Evolutionary conservation across 805 yeast species (phyloP), one percentile per base, ranked within the genome.

Genomic region (Wickerhamiella australiensis): DNA sequence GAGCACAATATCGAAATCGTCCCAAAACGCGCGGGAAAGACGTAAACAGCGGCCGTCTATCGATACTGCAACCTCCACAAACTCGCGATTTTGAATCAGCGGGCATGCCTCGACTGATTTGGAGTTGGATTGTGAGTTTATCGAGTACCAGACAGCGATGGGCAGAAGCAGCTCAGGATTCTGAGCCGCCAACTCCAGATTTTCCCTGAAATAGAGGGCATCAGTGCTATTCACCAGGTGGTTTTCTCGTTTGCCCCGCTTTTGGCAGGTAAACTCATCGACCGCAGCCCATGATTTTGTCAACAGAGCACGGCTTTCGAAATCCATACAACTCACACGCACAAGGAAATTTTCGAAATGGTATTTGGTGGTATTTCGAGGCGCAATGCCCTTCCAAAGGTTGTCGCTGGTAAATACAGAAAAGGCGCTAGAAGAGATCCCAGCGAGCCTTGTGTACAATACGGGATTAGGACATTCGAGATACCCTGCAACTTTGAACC

Each of bases 1-100:
- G n/a, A 22, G 41, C 21, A 45, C 47, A 9, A 45, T 45, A 2
- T 35, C 47, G 8, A 31, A 36, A 22, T 45, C 47, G 15, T 45
- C 47, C 27, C 47, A 45, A 23, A 45, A 35, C 1, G 6, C 15
- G 26, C 40, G 47, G 41, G 41, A 26, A 6, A 23, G 47, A 12
- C 40, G 40, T 8, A 45, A 26, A n/a, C 29, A 33, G 5, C 22
- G 23, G 7, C 47, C 47, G 11, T 35, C 40, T 3, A 45, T 33
- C 2, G 23, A 5, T 12, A 45, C 47, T n/a, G 47, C 47, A 3
- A 35, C 22, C 13, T 25, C 31, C 31, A 35, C 29, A 23, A 45
- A 45, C 23, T 33, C 47, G 27, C 47, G 47, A 12, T 23, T 25
- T 9, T 8, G 15, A 5, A 36, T 6, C 3, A 45, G 31, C 5